Evolutionary conservation across 164 flowering plant genomes (phyloP), one percentile per base, ranked within the genome.

Genomic region (Umbellularia californica): DNA sequence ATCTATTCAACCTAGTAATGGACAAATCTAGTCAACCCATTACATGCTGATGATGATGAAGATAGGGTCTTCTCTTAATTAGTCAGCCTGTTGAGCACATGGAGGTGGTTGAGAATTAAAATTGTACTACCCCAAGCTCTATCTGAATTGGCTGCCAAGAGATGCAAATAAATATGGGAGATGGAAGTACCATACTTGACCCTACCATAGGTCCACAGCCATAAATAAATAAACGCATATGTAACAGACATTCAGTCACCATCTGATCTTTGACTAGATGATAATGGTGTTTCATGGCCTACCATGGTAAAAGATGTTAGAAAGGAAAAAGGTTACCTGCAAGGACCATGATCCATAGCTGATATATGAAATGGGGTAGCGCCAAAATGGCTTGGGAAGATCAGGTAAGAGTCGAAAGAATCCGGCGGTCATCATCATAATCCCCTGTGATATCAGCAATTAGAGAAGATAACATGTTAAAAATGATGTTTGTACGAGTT

Each of bases 341-440:
- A 93, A 15, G 60, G 88, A 86, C 97, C 98, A 93, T 71, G 93
- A 67, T 2, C 91, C 90, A 66, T 83, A 93, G 51, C 85, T 90
- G 22, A 92, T 74, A 70, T 83, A 92, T 0, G 98, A 93, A 60
- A 93, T 71, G 0, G 98, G 97, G 72, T 88, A 88, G 52, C 97
- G 91, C 98, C 98, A 92, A 55, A 94, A 77, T 6, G 81, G 78
- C 81, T 92, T 94, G 14, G 98, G 98, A 80, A 92, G 88, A 79
- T 93, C 97, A 70, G 91, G 85, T 63, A 90, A 85, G 75, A 87
- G 74, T 2, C 95, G 85, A 78, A 93, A 93, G 84, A 87, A 92
- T 6, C 97, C 97, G n/a, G 95, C 81, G 1, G 93, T 86, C 97
- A 94, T 87, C 93, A 90, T 90, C 83, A 90, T 76, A 50, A 92